Percentiles rank a stretch among this genome's conserved stretches.
Conservation (phyloP, 768 basidiomycete species). For the Clitopilus hobsonii region DNA sequence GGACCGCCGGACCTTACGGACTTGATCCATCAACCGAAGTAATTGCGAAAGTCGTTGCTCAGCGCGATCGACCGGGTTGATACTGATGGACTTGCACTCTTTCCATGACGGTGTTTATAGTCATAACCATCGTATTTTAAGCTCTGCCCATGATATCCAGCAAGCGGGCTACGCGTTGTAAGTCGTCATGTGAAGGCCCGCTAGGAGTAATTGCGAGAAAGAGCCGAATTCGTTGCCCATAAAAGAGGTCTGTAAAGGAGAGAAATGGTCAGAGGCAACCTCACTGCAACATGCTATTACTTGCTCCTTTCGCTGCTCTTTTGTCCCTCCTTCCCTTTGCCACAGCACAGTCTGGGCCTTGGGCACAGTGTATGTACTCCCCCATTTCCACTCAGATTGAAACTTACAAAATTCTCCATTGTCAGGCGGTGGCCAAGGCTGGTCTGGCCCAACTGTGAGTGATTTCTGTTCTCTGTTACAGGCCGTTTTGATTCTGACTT, state of each 20-base stretch:
- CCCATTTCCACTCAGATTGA: not conserved
- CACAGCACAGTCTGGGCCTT: slow-evolving; percentile 21
- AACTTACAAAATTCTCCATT: not conserved
- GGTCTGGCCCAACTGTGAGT: slow-evolving; percentile 26
- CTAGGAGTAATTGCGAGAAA: not conserved
- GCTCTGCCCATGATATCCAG: not conserved
- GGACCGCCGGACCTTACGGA: too few species aligned
- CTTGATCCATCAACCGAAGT: not conserved
- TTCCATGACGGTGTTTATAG: not conserved
- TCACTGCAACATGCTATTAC: slow-evolving; percentile 14
- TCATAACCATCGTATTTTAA: not conserved
- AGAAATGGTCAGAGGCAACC: not conserved
- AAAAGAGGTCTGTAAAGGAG: not conserved
- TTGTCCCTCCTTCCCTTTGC: slow-evolving; percentile 17
- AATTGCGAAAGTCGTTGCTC: not conserved
- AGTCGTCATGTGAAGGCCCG: not conserved
- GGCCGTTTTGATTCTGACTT: not conserved
- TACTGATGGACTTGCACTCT: not conserved
- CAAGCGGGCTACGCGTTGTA: not conserved
- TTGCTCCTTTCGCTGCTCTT: slow-evolving; percentile 20
- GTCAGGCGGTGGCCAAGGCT: slow-evolving; percentile 20
- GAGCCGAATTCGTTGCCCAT: not conserved
- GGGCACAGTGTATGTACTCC: slow-evolving; percentile 29
- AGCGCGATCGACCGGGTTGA: not conserved
- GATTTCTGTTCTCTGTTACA: not conserved